Base-by-base conservation (phyloP, 805 yeast species). In the Saccharomycopsis selenospora region DNA sequence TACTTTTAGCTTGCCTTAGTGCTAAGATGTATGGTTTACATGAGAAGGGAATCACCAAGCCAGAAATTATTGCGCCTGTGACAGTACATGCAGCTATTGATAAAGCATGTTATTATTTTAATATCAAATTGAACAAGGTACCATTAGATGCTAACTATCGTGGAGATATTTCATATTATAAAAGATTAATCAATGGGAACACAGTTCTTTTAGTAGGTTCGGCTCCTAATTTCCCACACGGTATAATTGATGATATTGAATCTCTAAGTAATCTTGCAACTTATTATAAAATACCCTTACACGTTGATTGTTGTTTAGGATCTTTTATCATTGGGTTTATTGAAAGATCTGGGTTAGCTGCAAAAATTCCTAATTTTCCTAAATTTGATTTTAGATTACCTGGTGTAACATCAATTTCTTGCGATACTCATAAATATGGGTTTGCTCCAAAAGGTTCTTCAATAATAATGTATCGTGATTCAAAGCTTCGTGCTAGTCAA, bases 381-480 rank as follows among this genome's bases (percentile, higher is more conserved):
- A 60, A 67, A 10, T 90, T 91, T 66, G 98, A 93, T 63, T 91
- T 91, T 67, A 70, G 91, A 55, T 72, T 88, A 2, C 83, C 87
- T 1, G 93, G 93, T 27, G 98, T 93, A n/a, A 93, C 98, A 0
- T 89, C 97, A 2, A 91, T 91, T 50, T 86, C 96, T n/a, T 93
- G 98, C 67, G 99, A 91, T 63, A 91, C 99, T n/a, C 99, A 91
- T 71, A 91, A 91, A 65, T 91, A 91, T 61, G 99, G 98, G 1
- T 93, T 91, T 72, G 97, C 98, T 6, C 99, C 99, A 36, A 91
- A 91, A 66, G 99, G 99, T 7, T 83, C 95, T 0, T 87, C 96
- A 1, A 75, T 91, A 22, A 84, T 93, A 57, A 83, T 93, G 95
- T 93, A 93, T 65, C 76, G 97, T 42, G 66, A 73, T 52, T 58